Evolutionary conservation across 2,329 filamentous ascomycete species (phyloP), one percentile per base, ranked within the genome.

Genomic region (Juglanconis oblonga): DNA sequence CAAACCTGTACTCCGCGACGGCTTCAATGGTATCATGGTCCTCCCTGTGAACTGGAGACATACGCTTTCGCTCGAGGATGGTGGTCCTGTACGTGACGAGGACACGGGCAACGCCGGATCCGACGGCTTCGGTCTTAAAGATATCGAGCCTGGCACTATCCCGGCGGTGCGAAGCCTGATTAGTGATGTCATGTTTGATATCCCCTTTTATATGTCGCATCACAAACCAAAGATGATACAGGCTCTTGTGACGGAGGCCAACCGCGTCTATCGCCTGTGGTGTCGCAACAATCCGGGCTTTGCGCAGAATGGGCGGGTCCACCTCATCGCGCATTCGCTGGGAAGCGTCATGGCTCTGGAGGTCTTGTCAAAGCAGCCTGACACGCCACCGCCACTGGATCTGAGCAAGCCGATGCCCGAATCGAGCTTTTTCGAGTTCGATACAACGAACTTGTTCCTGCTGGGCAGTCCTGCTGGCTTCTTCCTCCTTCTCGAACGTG

Each of bases 151-250:
- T 1, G 85, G 88, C 47, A 95, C 91, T 0, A 91, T 99, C 35
- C 93, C 94, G 0, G 92, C 91, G 1, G 89, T 99, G n/a, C 88
- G 95, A 50, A 91, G 90, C 69, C 87, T 99, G 71, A 96, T 99
- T 63, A 96, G 91, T 47, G 95, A 99, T 72, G 92, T 99, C 67
- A 97, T 99, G 92, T 88, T 98, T 53, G 95, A 99, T 71, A 94
- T 99, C 53, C 95, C 95, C 0, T 98, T 97, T 71, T 99, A 98
- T 76, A 88, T 99, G 76, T 98, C 94, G 0, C 90, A 96, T 61
- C 94, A 98, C 75, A 97, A 98, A 69, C 85, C 88, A 4, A 97
- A 92, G 73, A 98, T 99, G 93, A 90, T 97, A 54, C 83, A 88
- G 48, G 93, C 95, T 1, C 87, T 97, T 52, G 88, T 96, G 45